These are phyloP conservation scores for Aspergillus vadensis DNA, from an alignment of 2,329 filamentous ascomycete species.

Conservation along the genomic window DNA sequence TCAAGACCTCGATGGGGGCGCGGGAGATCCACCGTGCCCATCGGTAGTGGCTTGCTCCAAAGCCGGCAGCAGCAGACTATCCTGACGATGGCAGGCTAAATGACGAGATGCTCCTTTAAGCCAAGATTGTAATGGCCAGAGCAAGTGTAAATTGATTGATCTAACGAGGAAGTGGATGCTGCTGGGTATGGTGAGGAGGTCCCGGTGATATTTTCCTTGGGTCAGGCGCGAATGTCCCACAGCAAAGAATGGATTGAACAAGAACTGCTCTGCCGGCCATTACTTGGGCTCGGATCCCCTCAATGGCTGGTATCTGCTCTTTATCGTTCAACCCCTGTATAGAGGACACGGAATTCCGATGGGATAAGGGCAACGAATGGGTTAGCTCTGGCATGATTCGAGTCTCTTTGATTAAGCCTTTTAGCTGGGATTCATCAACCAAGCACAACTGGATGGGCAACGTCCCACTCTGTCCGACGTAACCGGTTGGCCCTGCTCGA, in stretches of 20 bases:
- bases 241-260: background rate
- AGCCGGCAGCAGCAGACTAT: background rate
- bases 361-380: background rate
- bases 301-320: background rate
- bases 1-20: background rate
- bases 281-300: background rate
- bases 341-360: background rate
- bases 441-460: background rate
- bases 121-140: background rate
- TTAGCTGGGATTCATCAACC: background rate
- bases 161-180: background rate
- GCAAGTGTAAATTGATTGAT: background rate
- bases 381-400: background rate
- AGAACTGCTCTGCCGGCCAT: background rate
- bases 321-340: background rate
- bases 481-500: background rate
- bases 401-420: background rate
- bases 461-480: background rate
- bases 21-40: background rate
- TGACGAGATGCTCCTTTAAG: background rate
- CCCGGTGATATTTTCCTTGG: background rate
- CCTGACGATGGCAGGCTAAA: background rate
- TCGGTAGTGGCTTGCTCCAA: background rate
- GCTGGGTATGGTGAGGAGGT: background rate
- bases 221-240: background rate